Evolutionary conservation across 352 stramenopile genomes (phyloP), one percentile per base, ranked within the genome.

Genomic region (Globisporangium emineosum): DNA sequence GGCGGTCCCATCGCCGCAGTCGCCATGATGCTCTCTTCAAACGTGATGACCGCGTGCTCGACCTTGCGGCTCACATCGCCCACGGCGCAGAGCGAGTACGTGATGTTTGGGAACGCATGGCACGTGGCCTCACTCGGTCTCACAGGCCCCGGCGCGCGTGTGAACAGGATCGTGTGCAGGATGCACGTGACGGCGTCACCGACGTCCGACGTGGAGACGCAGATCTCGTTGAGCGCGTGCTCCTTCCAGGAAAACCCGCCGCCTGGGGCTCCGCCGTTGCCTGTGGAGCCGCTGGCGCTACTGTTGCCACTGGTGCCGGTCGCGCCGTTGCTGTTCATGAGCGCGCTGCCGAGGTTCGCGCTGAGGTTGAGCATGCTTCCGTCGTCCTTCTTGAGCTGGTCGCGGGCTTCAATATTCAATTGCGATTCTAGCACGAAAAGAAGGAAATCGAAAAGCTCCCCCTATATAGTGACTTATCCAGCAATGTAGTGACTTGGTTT

Each of bases 81-180:
- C 29, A 91, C 85, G 29, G 81, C 81, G 53, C 84, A 92, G 40
- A 91, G 66, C 47, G 86, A 81, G 66, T 94, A 94, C 33, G 83
- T 90, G 52, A 94, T 76, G 49, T 70, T 79, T 6, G 83, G 86
- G 62, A 94, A 94, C 33, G 78, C 73, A 27, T 88, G 78, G 62
- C 86, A 94, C 54, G 86, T 86, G 45, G 83, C 81, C 64, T 94
- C 83, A 25, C 78, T 90, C 1, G 86, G 86, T 0, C 83, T 78
- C 30, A 93, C 83, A 21, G 83, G 86, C 0, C 86, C 86, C 0
- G 83, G 86, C 9, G 86, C 84, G 27, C 86, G 69, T 17, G 83
- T 90, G 71, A 94, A 94, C 23, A 94, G 70, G 60, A 94, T 89
- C 5, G 82, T 93, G 66, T 94, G 86, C 43, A 94, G 64, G 13